Percentiles rank a stretch among this genome's conserved stretches.
Conservation (phyloP, 2,329 filamentous ascomycete genomes). For the Talaromyces piceae region DNA sequence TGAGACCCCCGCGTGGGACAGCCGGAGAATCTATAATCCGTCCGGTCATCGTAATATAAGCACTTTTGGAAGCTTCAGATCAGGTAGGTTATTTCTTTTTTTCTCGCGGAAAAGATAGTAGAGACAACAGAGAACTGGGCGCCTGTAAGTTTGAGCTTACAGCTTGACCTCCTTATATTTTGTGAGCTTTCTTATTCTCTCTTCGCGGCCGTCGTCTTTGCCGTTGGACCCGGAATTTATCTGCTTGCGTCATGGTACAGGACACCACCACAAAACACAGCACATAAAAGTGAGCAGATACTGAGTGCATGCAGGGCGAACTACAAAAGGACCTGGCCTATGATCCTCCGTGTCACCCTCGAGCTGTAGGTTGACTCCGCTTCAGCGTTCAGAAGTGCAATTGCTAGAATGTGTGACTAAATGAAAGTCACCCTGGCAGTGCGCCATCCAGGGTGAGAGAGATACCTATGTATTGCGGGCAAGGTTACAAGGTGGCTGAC, state of each 20-base stretch:
- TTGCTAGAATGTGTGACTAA: neutral
- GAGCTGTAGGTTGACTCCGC: slow-evolving; percentile 57
- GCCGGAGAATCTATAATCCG: slow-evolving; percentile 34
- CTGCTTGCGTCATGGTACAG: slow-evolving; percentile 21
- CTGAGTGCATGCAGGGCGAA: slow-evolving; percentile 19
- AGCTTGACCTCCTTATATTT: too few species aligned
- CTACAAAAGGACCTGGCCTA: slow-evolving; percentile 64
- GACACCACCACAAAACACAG: neutral
- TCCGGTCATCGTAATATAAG: slow-evolving; percentile 14
- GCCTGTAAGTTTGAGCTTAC: neutral
- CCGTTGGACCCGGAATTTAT: neutral
- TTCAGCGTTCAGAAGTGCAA: neutral
- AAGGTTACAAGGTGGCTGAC: slow-evolving; percentile 1
- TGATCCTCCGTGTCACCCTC: slow-evolving; percentile 75
- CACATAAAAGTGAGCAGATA: neutral
- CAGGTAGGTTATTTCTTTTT: neutral
- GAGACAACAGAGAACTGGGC: neutral
- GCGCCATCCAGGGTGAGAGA: slow-evolving; percentile 74
- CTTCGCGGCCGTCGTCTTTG: too few species aligned
- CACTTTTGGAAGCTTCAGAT: neutral
- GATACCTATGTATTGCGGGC: neutral
- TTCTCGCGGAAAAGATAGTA: neutral
- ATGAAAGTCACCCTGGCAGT: slow-evolving; percentile 46
- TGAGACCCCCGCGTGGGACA: slow-evolving; percentile 20
- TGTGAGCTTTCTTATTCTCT: neutral